phyloP scores from a whole-genome alignment of 495 filamentous ascomycete genomes.

The Xylaria scruposa region DNA sequence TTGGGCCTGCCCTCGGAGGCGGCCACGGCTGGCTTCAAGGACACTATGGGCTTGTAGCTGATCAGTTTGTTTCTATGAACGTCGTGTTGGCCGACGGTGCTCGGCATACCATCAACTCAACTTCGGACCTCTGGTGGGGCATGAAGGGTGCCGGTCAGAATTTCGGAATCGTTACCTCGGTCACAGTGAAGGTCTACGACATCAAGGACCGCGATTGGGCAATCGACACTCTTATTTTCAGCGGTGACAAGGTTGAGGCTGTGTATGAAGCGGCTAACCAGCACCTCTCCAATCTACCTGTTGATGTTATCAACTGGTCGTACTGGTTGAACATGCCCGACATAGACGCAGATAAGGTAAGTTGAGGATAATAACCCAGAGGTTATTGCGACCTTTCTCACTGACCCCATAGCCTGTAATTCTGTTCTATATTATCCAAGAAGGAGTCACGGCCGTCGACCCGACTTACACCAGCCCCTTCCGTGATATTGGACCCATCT shows the following conservation, averaged over 20 bases:
- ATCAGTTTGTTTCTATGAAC: slow-evolving; percentile 60
- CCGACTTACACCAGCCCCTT: slow-evolving; percentile 53
- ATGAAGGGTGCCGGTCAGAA: slow-evolving; percentile 67
- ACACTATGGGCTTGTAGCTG: slow-evolving; percentile 63
- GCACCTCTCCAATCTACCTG: slow-evolving; percentile 48
- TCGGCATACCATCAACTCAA: slow-evolving; percentile 44
- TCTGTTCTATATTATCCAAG: slow-evolving; percentile 58
- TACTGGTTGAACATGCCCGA: slow-evolving; percentile 55
- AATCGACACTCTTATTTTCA: slow-evolving; percentile 55
- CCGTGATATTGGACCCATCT: slow-evolving; percentile 51
- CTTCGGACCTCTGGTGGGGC: slow-evolving; percentile 62
- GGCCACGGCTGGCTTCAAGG: slow-evolving; percentile 68
- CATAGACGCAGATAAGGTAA: slow-evolving; percentile 47
- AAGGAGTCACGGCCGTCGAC: slow-evolving; percentile 53
- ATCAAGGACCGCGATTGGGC: slow-evolving; percentile 49
- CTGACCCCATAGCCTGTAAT: slow-evolving; percentile 49
- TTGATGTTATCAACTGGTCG: slow-evolving; percentile 56
- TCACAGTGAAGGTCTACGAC: slow-evolving; percentile 54
- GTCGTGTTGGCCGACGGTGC: slow-evolving; percentile 65
- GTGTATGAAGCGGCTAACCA: slow-evolving; percentile 57
- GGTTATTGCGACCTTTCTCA: slow-evolving; percentile 2
- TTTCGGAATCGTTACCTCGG: slow-evolving; percentile 64
- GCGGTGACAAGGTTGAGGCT: slow-evolving; percentile 54
- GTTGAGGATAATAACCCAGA: slow-evolving; percentile 20
- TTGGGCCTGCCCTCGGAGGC: slow-evolving; percentile 66